A percentile compares a stretch with the other conserved stretches of the same genome.
These are phyloP conservation scores for Cichorium intybus DNA, from an alignment of 140 eudicot genomes.

Conservation along the genomic window DNA sequence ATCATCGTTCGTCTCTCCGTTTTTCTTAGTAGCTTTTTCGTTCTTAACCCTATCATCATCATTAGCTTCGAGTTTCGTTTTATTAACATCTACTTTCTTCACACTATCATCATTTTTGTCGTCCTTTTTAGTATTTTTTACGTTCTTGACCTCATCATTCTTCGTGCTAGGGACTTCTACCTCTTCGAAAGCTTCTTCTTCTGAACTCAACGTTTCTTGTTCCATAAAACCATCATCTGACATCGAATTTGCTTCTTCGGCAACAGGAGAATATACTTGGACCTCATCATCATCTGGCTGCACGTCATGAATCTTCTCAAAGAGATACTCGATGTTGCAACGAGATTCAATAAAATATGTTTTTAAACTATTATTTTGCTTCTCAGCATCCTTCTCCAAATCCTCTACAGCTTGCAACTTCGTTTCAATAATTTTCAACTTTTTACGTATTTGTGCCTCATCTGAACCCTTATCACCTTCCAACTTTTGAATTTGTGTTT, in stretches of 20 bases:
- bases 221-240: constrained; percentile 8
- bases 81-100: neutral
- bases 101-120: neutral
- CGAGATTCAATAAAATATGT: constrained; percentile 49
- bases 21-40: neutral
- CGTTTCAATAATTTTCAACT: constrained; percentile 53
- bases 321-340: constrained; percentile 43
- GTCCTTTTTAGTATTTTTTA: neutral
- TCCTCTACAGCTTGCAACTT: constrained; percentile 41
- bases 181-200: constrained; percentile 18
- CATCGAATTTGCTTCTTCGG: constrained; percentile 24
- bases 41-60: neutral
- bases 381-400: constrained; percentile 47
- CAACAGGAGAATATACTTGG: constrained; percentile 13
- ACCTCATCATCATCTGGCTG: constrained; percentile 65
- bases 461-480: constrained; percentile 67
- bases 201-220: neutral
- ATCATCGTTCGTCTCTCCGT: neutral
- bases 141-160: neutral
- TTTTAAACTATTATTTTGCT: constrained; percentile 37
- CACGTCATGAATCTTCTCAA: constrained; percentile 54
- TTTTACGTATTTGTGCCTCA: constrained; percentile 34
- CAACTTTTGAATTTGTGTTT: constrained; percentile 50
- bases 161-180: neutral
- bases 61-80: too few relatives aligned